phyloP scores from a whole-genome alignment of 2,329 filamentous ascomycete genomes.

The Sordariomycetes sp. region DNA sequence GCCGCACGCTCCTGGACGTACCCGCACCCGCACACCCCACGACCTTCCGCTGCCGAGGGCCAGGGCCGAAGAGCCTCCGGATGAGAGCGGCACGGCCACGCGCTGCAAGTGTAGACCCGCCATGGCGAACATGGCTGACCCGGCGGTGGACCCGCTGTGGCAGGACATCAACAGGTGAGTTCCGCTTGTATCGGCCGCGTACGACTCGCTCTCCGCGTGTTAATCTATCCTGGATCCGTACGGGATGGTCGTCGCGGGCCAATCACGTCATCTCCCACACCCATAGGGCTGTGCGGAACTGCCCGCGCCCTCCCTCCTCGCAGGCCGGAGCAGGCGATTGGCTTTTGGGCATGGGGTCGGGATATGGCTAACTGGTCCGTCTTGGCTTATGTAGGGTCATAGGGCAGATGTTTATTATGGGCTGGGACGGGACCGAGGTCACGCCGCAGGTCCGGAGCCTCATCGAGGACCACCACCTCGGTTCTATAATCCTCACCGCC shows the following conservation, averaged over 20 bases:
- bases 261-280: neutral
- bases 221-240: neutral
- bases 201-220: neutral
- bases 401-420: conserved; percentile 73
- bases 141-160: conserved; percentile 52
- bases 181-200: neutral
- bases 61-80: neutral
- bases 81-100: conserved; percentile 1
- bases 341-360: neutral
- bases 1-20: neutral
- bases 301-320: neutral
- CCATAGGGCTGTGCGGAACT: neutral
- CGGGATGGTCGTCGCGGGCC: neutral
- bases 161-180: conserved; percentile 67
- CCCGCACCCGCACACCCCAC: neutral
- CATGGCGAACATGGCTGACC: conserved; percentile 4
- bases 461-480: conserved; percentile 77
- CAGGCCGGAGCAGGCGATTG: neutral
- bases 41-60: neutral
- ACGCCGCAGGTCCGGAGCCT: conserved; percentile 73
- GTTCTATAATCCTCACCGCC: conserved; percentile 74
- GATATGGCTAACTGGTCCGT: neutral
- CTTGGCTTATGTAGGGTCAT: conserved; percentile 44
- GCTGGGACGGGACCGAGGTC: conserved; percentile 75
- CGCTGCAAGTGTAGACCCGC: conserved; percentile 1